Evolutionary conservation across 169 alveolate species (phyloP).

Genomic region (Eimeria zaria): DNA sequence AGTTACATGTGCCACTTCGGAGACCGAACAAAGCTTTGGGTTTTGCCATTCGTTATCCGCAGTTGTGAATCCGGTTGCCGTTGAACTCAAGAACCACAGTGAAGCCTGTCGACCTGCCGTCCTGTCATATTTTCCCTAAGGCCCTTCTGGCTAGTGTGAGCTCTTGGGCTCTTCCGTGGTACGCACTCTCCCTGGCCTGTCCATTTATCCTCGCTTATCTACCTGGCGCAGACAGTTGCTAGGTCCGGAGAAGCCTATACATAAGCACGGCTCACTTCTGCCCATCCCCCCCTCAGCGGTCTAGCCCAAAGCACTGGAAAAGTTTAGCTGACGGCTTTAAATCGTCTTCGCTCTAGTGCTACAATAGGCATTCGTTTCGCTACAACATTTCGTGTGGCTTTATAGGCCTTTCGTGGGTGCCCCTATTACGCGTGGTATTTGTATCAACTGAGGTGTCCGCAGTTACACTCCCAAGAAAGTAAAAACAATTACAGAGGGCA

Average conservation of each 20-base stretch:
- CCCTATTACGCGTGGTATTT: not conserved
- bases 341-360: no score
- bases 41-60: not conserved
- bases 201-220: no score
- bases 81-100: not conserved
- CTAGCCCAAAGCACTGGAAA: not conserved
- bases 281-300: not conserved
- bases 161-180: no score
- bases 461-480: not conserved
- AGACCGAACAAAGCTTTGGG: not conserved
- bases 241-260: no score
- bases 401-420: not conserved
- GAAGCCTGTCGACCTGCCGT: no score
- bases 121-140: not conserved
- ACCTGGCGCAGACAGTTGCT: not conserved
- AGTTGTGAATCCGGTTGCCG: not conserved
- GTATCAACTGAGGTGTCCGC: not conserved
- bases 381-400: not conserved
- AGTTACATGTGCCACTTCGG: not conserved
- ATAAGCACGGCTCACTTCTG: not conserved
- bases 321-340: not conserved
- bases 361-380: not conserved
- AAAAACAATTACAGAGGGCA: no score
- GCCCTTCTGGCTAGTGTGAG: not conserved
- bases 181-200: not conserved